Base-by-base conservation (phyloP, 2,329 filamentous ascomycete species). In the Exserohilum turcica region DNA sequence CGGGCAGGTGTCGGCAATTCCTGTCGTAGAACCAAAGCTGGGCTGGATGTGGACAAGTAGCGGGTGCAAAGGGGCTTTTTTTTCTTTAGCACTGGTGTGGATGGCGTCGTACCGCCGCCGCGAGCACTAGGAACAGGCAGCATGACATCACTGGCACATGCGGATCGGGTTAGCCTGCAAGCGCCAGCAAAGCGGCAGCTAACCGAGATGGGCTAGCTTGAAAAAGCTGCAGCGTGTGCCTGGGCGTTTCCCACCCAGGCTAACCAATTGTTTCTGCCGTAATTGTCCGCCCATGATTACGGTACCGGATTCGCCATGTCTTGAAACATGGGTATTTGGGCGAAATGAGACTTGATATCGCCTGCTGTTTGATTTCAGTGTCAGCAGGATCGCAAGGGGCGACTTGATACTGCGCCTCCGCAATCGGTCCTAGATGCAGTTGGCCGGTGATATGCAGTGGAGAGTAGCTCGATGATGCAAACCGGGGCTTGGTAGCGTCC, bases 101-200 rank as follows among this genome's bases (percentile, higher is more conserved):
- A 38, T 43, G n/a, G 44, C 45, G 38, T 49, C 16, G 45, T 32
- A 39, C 13, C 24, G 28, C 33, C n/a, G 48, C 38, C 28, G 38
- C 46, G 39, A 32, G 24, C 43, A 48, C 24, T 46, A 49, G 40
- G 46, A 31, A 45, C 46, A 35, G 36, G 40, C 51, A 40, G 51
- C 39, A 54, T 54, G 51, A 54, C 46, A 50, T 54, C 51, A 54
- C 10, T 8, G 6, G 9, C 7, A 39, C 15, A 10, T 27, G 29
- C 42, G 7, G 21, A 24, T 24, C 21, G 40, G 46, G 24, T 29
- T 21, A 36, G 31, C 15, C 43, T 13, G 15, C 32, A 37, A 31
- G 49, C 37, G 18, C 31, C 24, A 24, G 21, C 9, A 24, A 24
- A 7, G 29, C 40, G 51, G 40, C 24, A 50, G 21, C 27, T 49